Evolutionary conservation across 257 asterid species (phyloP).

Genomic region (Solanum commersonii): DNA sequence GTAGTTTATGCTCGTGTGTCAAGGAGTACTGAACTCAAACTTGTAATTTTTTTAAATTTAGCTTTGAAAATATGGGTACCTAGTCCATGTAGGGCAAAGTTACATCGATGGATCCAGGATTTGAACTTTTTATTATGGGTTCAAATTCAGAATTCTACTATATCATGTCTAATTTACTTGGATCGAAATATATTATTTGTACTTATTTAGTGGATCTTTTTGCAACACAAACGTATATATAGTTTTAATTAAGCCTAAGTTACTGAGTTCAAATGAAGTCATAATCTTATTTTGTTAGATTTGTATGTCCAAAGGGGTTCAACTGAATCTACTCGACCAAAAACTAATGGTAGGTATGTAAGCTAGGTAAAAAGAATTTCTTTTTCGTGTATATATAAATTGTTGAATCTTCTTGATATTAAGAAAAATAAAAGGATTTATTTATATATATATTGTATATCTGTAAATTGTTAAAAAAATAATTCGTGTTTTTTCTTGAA

Average conservation of each 20-base stretch:
- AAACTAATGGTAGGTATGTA: background rate
- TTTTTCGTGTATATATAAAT: background rate
- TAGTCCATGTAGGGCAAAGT: background rate
- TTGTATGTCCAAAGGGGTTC: background rate
- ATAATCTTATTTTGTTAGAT: background rate
- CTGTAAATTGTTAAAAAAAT: background rate
- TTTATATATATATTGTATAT: background rate
- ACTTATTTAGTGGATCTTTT: background rate
- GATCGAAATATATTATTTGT: background rate
- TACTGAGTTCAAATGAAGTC: background rate
- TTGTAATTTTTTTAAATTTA: background rate
- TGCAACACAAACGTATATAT: background rate
- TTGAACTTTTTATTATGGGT: background rate
- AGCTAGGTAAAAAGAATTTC: background rate
- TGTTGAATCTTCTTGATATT: background rate
- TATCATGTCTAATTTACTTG: background rate
- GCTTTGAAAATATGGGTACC: background rate
- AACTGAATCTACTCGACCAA: fast-evolving
- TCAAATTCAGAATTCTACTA: background rate
- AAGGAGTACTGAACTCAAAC: background rate
- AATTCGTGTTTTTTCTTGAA: background rate
- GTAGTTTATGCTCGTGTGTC: background rate
- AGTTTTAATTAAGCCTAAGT: background rate
- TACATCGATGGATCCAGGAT: background rate
- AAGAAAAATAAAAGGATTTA: background rate